These are phyloP conservation scores for Actinomortierella ambigua DNA, from an alignment of 371 early-diverging fungal species.

Conservation along the genomic window DNA sequence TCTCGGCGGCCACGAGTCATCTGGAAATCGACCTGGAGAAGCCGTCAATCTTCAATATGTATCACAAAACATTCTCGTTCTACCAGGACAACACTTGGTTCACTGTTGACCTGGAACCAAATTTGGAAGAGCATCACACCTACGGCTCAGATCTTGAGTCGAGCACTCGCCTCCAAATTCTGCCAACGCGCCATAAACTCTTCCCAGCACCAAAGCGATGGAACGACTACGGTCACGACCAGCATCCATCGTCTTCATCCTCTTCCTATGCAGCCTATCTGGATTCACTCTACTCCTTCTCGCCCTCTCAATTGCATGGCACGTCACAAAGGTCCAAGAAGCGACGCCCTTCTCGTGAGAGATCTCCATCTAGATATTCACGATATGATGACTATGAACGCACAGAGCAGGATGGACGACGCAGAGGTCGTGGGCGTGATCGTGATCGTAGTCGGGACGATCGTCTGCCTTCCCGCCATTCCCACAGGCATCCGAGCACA, in stretches of 20 bases:
- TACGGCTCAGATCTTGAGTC: conserved; percentile 10
- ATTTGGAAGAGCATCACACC: conserved; percentile 19
- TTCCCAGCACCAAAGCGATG: conserved; percentile 18
- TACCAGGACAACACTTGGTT: conserved; percentile 48
- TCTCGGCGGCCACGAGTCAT: conserved; percentile 42
- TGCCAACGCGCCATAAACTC: conserved; percentile 34
- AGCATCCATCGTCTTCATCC: too few relatives aligned
- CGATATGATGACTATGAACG: too few relatives aligned
- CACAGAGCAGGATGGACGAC: neutral
- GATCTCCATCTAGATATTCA: too few relatives aligned
- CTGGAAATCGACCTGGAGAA: conserved; percentile 27
- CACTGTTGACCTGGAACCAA: conserved; percentile 34
- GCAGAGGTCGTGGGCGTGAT: neutral
- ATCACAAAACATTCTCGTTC: conserved; percentile 36
- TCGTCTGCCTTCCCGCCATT: neutral
- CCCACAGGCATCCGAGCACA: too few relatives aligned
- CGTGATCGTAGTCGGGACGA: conserved; percentile 10
- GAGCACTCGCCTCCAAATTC: conserved; percentile 23
- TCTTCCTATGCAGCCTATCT: too few relatives aligned
- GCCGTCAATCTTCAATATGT: conserved; percentile 29
- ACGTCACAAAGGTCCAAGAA: too few relatives aligned
- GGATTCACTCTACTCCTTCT: too few relatives aligned
- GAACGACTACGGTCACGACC: too few relatives aligned
- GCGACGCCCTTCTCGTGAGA: too few relatives aligned
- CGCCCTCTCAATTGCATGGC: too few relatives aligned